phyloP scores from a whole-genome alignment of 352 stramenopile genomes.

The Phytopythium delawarense region DNA sequence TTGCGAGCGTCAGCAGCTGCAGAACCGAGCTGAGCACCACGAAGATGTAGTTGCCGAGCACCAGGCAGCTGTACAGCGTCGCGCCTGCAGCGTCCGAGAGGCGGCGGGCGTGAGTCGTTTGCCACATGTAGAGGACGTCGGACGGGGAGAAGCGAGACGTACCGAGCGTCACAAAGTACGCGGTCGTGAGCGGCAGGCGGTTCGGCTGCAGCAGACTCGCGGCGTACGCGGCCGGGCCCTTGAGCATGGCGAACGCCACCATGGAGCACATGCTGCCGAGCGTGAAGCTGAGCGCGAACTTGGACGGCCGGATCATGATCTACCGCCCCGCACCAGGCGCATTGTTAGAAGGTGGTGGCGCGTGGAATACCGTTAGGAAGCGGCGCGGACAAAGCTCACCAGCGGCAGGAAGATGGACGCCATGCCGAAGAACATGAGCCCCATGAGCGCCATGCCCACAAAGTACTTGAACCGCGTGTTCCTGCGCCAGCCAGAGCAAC shows the following conservation, averaged over 20 bases:
- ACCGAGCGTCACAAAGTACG: constrained; percentile 75
- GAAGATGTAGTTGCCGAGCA: constrained; percentile 78
- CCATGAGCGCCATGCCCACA: constrained; percentile 64
- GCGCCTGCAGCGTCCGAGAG: constrained; percentile 22
- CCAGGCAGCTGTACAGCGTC: constrained; percentile 79
- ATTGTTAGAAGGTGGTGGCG: background rate
- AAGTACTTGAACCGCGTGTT: constrained; percentile 82
- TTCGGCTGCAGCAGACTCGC: constrained; percentile 57
- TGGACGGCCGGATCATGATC: constrained; percentile 76
- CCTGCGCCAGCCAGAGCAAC: constrained; percentile 19
- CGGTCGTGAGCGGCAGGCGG: constrained; percentile 53
- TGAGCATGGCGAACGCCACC: constrained; percentile 73
- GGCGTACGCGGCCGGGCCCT: constrained; percentile 54
- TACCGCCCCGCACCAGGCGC: constrained; percentile 11
- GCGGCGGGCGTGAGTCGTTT: background rate
- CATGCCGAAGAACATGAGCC: constrained; percentile 81
- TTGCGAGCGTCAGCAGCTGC: constrained; percentile 54
- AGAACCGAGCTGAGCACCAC: constrained; percentile 74
- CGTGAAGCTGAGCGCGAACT: constrained; percentile 82
- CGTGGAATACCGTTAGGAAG: background rate
- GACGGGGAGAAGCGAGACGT: background rate
- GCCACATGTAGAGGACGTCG: background rate
- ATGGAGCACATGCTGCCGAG: constrained; percentile 76
- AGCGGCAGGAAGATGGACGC: constrained; percentile 73
- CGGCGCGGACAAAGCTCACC: constrained; percentile 10